Conservation (phyloP, 352 stramenopile species). For the Proteromonas lacertae region DNA sequence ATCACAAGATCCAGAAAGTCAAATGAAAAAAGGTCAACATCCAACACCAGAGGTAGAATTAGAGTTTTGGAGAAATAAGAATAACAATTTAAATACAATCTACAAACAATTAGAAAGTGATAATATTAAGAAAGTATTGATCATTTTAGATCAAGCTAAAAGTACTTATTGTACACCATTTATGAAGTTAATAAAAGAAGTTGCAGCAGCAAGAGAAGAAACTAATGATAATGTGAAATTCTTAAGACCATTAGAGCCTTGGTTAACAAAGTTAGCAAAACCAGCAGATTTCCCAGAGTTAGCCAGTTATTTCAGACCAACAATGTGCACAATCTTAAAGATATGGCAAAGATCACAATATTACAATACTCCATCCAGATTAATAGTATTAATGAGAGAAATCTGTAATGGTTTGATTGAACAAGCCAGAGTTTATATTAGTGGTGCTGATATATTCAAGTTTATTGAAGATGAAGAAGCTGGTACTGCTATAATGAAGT, state of each 20-base stretch:
- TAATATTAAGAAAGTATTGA: conserved; percentile 64
- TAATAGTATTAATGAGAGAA: conserved; percentile 82
- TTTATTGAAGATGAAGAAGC: conserved; percentile 76
- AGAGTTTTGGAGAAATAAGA: conserved; percentile 84
- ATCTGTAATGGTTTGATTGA: conserved; percentile 70
- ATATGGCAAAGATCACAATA: conserved; percentile 97
- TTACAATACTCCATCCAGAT: conserved; percentile 76
- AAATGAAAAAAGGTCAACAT: conserved; percentile 72
- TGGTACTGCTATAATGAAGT: conserved; percentile 51
- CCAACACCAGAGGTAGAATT: conserved; percentile 85
- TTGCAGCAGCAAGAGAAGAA: conserved; percentile 71
- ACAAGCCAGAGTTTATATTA: conserved; percentile 37
- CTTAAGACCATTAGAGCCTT: conserved; percentile 66
- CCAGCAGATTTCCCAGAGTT: conserved; percentile 51
- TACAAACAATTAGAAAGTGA: conserved; percentile 50
- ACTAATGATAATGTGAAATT: conserved; percentile 94
- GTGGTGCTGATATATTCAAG: conserved; percentile 27
- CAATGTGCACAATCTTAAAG: conserved; percentile 81
- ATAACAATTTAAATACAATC: conserved; percentile 50
- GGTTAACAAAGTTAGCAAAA: conserved; percentile 71
- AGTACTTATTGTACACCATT: conserved; percentile 44
- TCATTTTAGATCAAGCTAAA: conserved; percentile 61
- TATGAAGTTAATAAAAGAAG: conserved; percentile 72
- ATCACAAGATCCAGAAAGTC: conserved; percentile 75
- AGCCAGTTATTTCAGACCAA: conserved; percentile 71